Percentiles rank a stretch among this genome's conserved stretches.
phyloP scores from a whole-genome alignment of 2,329 filamentous ascomycete species.

The Davidsoniella eucalypti region DNA sequence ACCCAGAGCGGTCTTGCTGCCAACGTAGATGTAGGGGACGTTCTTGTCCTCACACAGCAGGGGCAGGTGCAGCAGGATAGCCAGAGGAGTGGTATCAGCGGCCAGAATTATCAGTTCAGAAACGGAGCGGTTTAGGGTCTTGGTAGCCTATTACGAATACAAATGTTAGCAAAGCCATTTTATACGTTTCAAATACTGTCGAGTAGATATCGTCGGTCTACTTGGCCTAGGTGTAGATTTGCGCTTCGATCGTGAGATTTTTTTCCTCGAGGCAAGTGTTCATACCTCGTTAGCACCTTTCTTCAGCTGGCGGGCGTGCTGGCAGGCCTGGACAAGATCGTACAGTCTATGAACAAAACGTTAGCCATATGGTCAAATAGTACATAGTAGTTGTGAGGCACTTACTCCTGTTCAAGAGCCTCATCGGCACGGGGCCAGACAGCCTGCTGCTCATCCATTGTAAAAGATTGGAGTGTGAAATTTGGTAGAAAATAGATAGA shows the following conservation, averaged over 20 bases:
- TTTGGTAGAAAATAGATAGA: slow-evolving; percentile 16
- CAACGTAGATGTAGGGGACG: slow-evolving; percentile 49
- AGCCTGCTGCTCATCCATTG: slow-evolving; percentile 17
- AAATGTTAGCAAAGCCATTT: not conserved
- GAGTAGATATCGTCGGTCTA: no score
- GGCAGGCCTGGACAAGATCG: slow-evolving; percentile 59
- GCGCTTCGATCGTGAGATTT: slow-evolving; percentile 3
- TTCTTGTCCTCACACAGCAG: slow-evolving; percentile 74
- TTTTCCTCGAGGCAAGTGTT: not conserved
- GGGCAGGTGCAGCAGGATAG: slow-evolving; percentile 78
- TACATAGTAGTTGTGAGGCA: not conserved
- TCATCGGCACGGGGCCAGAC: slow-evolving; percentile 60
- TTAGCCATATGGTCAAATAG: not conserved
- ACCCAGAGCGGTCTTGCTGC: slow-evolving; percentile 69
- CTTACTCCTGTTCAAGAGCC: slow-evolving; percentile 51
- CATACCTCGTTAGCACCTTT: slow-evolving; percentile 66
- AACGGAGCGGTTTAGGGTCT: slow-evolving; percentile 81
- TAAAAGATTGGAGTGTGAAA: not conserved
- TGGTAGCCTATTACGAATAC: slow-evolving; percentile 38
- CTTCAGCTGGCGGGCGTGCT: slow-evolving; percentile 61
- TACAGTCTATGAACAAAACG: slow-evolving; percentile 34
- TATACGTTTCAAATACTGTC: no score
- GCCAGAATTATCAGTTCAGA: slow-evolving; percentile 79
- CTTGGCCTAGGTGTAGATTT: no score
- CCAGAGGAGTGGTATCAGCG: slow-evolving; percentile 72